Percentiles rank a stretch among this genome's conserved stretches.
Conservation (phyloP, 2,329 filamentous ascomycete species). For the Fusarium subtropicale region DNA sequence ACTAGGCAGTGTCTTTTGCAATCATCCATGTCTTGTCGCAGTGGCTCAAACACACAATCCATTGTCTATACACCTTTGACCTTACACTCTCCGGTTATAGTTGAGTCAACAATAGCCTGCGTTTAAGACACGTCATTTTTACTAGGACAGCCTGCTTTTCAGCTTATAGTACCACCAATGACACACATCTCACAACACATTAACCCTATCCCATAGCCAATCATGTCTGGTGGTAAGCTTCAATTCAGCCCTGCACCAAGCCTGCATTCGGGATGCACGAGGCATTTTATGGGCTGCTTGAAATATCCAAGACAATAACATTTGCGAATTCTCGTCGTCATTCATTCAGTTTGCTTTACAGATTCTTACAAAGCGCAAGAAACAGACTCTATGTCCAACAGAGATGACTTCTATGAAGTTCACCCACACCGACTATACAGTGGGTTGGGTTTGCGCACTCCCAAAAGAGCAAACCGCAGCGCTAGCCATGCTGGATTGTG, state of each 20-base stretch:
- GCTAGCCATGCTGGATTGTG: slow-evolving; percentile 1
- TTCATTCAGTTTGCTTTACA: background rate
- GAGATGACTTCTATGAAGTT: background rate
- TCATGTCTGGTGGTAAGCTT: background rate
- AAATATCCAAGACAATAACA: background rate
- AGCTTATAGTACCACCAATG: background rate
- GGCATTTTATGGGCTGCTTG: background rate
- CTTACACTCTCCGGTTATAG: no score
- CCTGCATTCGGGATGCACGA: background rate
- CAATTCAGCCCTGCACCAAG: background rate
- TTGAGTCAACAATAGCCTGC: no score
- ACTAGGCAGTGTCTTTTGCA: no score
- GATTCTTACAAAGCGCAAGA: no score
- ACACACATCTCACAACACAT: no score
- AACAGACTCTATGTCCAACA: no score
- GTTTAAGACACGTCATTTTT: background rate
- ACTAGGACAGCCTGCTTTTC: background rate
- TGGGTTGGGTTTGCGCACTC: background rate
- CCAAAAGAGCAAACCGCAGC: background rate
- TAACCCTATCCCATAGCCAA: no score
- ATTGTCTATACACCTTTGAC: no score
- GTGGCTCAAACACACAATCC: no score
- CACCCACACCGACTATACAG: background rate
- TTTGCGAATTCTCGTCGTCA: background rate
- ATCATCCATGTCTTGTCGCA: no score